A percentile compares a stretch with the other conserved stretches of the same genome.
These are phyloP conservation scores for Eruca vesicaria DNA, from an alignment of 441 rosid genomes.

Conservation along the genomic window DNA sequence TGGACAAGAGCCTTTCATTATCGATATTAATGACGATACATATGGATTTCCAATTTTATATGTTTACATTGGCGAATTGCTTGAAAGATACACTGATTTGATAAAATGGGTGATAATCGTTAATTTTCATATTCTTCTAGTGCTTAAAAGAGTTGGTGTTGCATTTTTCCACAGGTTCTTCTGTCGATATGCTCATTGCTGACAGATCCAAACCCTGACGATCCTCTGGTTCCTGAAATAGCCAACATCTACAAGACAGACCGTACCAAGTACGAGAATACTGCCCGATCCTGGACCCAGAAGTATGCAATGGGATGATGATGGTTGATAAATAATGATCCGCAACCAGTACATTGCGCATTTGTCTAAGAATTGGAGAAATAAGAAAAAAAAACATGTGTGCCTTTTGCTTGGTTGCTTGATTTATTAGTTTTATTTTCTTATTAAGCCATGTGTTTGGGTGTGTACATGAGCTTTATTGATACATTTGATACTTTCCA, in stretches of 20 bases:
- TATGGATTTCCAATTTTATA: not conserved
- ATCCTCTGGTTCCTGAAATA: conserved; percentile 84
- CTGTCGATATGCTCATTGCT: conserved; percentile 81
- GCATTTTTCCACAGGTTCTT: conserved; percentile 57
- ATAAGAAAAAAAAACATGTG: conserved; percentile 9
- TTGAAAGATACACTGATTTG: not conserved
- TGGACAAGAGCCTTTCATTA: too few relatives aligned
- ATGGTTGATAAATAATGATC: not conserved
- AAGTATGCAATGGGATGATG: conserved; percentile 75
- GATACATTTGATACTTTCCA: not conserved
- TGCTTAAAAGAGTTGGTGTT: not conserved
- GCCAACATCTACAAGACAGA: conserved; percentile 86
- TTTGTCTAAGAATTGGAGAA: conserved; percentile 8
- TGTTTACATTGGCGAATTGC: not conserved
- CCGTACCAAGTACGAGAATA: conserved; percentile 74
- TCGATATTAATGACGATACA: not conserved
- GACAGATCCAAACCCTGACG: conserved; percentile 89
- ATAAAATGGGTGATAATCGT: not conserved
- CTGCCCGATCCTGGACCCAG: conserved; percentile 89
- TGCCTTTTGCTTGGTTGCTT: conserved; percentile 12
- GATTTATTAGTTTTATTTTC: not conserved
- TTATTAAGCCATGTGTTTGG: conserved; percentile 22
- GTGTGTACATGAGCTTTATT: conserved; percentile 30
- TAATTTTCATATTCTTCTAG: not conserved
- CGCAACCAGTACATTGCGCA: conserved; percentile 17